A percentile compares a stretch with the other conserved stretches of the same genome.
phyloP scores from a whole-genome alignment of 2,329 filamentous ascomycete species.

The Myrmaecium sp. region DNA sequence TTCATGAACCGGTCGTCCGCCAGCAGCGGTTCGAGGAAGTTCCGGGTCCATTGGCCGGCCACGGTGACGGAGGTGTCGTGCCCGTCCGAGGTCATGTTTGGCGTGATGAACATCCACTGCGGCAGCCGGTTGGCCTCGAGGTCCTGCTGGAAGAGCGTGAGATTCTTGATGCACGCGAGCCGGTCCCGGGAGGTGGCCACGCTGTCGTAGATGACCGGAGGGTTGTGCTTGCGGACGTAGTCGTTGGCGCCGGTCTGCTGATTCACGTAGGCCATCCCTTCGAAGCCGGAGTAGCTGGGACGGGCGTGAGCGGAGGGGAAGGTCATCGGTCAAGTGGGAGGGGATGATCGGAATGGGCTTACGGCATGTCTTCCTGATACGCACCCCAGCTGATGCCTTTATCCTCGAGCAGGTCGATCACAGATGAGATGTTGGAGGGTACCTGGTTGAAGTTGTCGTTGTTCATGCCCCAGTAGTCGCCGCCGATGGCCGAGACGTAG shows the following conservation, averaged over 20 bases:
- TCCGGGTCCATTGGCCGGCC: constrained; percentile 50
- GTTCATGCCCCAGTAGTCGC: constrained; percentile 58
- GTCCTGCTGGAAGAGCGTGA: constrained; percentile 52
- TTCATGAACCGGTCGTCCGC: constrained; percentile 54
- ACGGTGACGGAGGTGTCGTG: constrained; percentile 57
- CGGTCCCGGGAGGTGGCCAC: constrained; percentile 42
- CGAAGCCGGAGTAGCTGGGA: constrained; percentile 41
- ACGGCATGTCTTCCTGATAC: constrained; percentile 68
- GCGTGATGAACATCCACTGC: constrained; percentile 55
- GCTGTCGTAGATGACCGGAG: constrained; percentile 46
- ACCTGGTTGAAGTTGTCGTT: constrained; percentile 45
- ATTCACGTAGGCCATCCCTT: constrained; percentile 47
- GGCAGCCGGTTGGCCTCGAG: constrained; percentile 46
- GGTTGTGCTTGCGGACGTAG: constrained; percentile 75
- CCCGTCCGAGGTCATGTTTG: constrained; percentile 49
- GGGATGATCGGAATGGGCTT: neutral
- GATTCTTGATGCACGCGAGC: constrained; percentile 56
- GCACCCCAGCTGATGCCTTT: constrained; percentile 32
- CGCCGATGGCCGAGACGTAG: constrained; percentile 51
- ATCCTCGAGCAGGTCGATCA: constrained; percentile 26
- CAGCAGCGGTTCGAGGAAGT: constrained; percentile 55
- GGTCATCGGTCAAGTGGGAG: neutral
- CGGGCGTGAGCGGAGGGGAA: neutral
- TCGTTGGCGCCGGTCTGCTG: constrained; percentile 48
- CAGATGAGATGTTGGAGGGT: constrained; percentile 21